Conservation (phyloP, 352 stramenopile genomes). For the Phytophthora aleatoria region DNA sequence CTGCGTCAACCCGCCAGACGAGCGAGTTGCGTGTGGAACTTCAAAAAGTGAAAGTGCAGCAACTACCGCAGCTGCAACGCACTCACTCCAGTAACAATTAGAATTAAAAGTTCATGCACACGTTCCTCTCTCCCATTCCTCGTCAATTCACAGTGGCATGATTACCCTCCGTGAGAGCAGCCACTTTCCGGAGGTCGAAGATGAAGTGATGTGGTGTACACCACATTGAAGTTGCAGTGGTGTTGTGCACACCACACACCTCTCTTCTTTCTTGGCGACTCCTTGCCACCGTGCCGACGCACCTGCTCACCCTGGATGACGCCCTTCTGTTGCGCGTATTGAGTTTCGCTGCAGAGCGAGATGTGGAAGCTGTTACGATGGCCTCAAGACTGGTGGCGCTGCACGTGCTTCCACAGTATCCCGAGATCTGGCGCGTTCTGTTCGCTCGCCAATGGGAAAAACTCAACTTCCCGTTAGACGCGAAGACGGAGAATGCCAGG, state of each 20-base stretch:
- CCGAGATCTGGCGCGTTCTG: constrained; percentile 52
- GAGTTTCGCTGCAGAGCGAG: constrained; percentile 34
- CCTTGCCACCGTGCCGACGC: constrained; percentile 9
- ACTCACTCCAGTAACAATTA: constrained; percentile 41
- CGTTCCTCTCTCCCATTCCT: not conserved
- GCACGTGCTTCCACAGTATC: constrained; percentile 51
- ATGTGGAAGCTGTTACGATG: constrained; percentile 52
- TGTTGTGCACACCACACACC: constrained; percentile 12
- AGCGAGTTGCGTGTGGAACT: constrained; percentile 60
- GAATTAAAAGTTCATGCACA: constrained; percentile 16
- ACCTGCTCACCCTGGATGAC: constrained; percentile 39
- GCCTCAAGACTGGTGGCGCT: constrained; percentile 42
- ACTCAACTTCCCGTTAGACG: constrained; percentile 57
- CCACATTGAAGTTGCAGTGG: constrained; percentile 32
- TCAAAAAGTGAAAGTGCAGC: constrained; percentile 40
- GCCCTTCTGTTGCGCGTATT: constrained; percentile 46
- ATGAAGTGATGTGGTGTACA: too few relatives aligned
- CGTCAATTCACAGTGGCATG: constrained; percentile 18
- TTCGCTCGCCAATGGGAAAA: constrained; percentile 55
- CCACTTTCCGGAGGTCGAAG: not conserved
- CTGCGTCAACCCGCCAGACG: constrained; percentile 55
- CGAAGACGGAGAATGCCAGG: constrained; percentile 1
- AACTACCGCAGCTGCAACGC: constrained; percentile 50
- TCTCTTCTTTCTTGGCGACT: constrained; percentile 8
- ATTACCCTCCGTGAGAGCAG: constrained; percentile 1